Conservation (phyloP, 345 rosid species). For the Theobroma cacao region DNA sequence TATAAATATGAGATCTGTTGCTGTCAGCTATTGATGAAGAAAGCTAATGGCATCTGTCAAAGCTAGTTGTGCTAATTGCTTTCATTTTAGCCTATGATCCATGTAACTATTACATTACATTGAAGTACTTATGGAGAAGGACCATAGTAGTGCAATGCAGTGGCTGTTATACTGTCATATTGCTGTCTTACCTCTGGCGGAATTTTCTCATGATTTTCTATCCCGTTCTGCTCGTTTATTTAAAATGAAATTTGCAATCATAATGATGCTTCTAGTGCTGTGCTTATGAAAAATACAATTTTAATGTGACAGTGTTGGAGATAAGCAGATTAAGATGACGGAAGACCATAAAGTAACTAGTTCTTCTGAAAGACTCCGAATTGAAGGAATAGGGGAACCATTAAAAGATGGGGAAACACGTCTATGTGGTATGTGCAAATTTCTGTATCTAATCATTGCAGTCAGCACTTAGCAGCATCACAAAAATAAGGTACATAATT, state of each 20-base stretch:
- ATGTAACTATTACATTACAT: background rate
- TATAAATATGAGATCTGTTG: too few relatives aligned
- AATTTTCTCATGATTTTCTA: background rate
- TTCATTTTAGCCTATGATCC: background rate
- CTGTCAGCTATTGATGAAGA: too few relatives aligned
- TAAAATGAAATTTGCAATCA: background rate
- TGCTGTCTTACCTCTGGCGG: background rate
- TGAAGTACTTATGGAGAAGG: background rate
- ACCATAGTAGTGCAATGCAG: background rate
- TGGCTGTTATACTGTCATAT: background rate
- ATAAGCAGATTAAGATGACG: constrained; percentile 73
- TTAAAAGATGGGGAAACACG: constrained; percentile 80
- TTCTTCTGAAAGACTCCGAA: constrained; percentile 65
- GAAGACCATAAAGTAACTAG: constrained; percentile 87
- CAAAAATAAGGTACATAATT: background rate
- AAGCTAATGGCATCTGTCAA: constrained; percentile 37
- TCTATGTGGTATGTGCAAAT: constrained; percentile 54
- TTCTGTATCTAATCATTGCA: constrained; percentile 8
- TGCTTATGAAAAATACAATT: constrained; percentile 13
- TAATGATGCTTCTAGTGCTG: background rate
- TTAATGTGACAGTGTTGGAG: constrained; percentile 60
- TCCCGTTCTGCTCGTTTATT: background rate
- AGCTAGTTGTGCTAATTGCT: background rate
- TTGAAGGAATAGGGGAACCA: constrained; percentile 61
- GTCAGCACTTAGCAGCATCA: background rate